Base-by-base conservation (phyloP, 148 eudicot species). In the Rhododendron mucronatum region DNA sequence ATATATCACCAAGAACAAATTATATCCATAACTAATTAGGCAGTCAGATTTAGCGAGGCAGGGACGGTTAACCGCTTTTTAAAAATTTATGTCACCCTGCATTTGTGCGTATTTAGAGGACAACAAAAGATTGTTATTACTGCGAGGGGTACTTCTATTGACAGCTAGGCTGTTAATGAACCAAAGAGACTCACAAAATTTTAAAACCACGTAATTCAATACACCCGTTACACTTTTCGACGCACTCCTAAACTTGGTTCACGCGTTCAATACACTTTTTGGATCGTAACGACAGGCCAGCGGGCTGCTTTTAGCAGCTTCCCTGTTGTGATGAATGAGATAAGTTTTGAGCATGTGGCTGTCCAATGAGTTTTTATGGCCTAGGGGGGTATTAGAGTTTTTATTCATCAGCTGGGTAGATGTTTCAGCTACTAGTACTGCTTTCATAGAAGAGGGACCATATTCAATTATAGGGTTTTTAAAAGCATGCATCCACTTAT, bases 361-460 rank as follows among this genome's bases (percentile, higher is more conserved):
- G 35, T 28, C 83, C 76, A 71, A 71, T 14, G 1, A 85, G 51
- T 61, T 39, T 63, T 48, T 28, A 51, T 63, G 83, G 78, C 53
- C 83, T 85, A 80, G 45, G 77, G 16, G 16, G 61, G 10, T n/a
- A 30, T 21, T 78, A 81, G 71, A 78, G 63, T 37, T 63, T 11
- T 30, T 16, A 55, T 18, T 45, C 76, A 59, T 47, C 59, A 61
- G 78, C 78, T 26, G 73, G 53, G 48, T 80, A 35, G 35, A 59
- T 65, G 83, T 65, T 85, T 69, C 75, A 78, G 35, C 57, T 41
- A 75, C 35, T 33, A 33, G 35, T 33, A 33, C 84, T 63, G 13
- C 14, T 41, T 67, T 65, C 28, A 83, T 83, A 83, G 85, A 83
- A 77, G 85, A 65, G 77, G 85, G 85, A 83, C 85, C 85, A 83